A percentile compares a stretch with the other conserved stretches of the same genome.
Conservation (phyloP, 371 early-diverging fungal species). For the Gilbertella persicaria region DNA sequence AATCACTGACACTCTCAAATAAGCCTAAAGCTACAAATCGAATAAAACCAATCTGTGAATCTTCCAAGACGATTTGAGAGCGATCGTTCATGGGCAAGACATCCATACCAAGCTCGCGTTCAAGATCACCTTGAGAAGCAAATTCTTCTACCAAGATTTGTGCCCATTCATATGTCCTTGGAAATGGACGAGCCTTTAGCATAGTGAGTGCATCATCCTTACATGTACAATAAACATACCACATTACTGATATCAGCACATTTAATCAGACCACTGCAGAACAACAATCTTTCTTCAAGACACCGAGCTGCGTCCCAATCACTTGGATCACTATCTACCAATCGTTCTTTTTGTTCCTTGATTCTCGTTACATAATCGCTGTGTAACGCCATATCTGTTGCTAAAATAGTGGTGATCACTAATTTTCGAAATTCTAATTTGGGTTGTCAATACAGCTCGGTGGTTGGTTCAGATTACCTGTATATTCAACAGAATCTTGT, state of each 20-base stretch:
- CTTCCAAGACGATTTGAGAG: constrained; percentile 50
- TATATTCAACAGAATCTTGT: constrained; percentile 27
- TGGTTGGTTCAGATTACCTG: constrained; percentile 29
- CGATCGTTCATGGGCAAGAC: constrained; percentile 58
- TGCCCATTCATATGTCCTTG: constrained; percentile 57
- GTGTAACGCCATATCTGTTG: constrained; percentile 84
- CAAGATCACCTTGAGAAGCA: constrained; percentile 66
- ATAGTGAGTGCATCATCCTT: too few species aligned
- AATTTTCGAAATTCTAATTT: constrained; percentile 64
- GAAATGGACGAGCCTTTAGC: constrained; percentile 63
- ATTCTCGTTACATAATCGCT: constrained; percentile 73
- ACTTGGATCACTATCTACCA: constrained; percentile 21
- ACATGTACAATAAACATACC: constrained; percentile 43
- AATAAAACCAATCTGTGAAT: constrained; percentile 73
- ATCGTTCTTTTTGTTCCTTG: constrained; percentile 56
- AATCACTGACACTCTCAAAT: constrained; percentile 54
- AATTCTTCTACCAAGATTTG: constrained; percentile 62
- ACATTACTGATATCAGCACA: constrained; percentile 85
- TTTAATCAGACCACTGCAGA: constrained; percentile 76
- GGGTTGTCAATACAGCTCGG: not conserved
- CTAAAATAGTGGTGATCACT: constrained; percentile 71
- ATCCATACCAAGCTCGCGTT: constrained; percentile 58
- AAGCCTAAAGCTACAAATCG: constrained; percentile 67
- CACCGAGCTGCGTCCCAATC: constrained; percentile 10
- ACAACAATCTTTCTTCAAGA: constrained; percentile 51